These are phyloP conservation scores for Penicillium crustosum DNA, from an alignment of 2,329 filamentous ascomycete species.

Conservation along the genomic window DNA sequence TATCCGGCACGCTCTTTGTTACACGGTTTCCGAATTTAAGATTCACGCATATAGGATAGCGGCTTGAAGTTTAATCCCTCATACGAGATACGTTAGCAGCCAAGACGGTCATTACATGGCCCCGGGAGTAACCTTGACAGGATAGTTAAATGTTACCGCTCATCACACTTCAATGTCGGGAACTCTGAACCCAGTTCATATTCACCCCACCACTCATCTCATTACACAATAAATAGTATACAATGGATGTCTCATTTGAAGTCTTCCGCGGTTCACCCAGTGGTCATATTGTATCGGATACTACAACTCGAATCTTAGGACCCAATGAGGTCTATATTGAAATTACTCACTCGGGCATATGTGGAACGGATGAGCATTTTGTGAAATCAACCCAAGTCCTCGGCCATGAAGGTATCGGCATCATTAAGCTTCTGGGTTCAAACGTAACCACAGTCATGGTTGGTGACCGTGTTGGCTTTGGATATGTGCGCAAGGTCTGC, in stretches of 20 bases:
- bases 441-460: background rate
- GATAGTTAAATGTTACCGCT: background rate
- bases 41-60: background rate
- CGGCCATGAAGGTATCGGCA: background rate
- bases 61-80: background rate
- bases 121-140: background rate
- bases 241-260: background rate
- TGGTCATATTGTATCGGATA: background rate
- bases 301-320: background rate
- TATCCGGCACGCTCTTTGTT: background rate
- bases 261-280: background rate
- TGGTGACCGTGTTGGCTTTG: background rate
- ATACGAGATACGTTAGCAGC: background rate
- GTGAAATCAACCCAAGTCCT: background rate
- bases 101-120: background rate
- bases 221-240: background rate
- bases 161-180: background rate
- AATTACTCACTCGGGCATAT: background rate
- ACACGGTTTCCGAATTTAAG: no score
- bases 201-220: background rate
- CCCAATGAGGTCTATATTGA: background rate
- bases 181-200: background rate
- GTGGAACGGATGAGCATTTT: background rate
- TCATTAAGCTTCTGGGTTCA: background rate
- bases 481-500: background rate